Conservation (phyloP, 2,329 filamentous ascomycete genomes). For the Fusarium falciforme region DNA sequence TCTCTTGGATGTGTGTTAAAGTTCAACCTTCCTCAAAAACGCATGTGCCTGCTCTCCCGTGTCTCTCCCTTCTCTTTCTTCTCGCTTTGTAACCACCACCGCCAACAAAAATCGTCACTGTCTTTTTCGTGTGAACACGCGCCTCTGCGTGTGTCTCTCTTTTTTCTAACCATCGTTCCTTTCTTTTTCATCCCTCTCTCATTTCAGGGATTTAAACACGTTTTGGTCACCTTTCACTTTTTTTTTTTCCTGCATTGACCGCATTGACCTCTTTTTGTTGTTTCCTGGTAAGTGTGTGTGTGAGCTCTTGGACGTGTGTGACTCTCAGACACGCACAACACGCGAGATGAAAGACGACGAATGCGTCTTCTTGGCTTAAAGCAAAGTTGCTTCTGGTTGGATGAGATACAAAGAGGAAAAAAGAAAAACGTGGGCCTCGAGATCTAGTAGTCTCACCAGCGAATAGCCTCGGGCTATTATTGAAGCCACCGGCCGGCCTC, state of each 20-base stretch:
- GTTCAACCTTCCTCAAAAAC: conserved; percentile 28
- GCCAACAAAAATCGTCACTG: conserved; percentile 23
- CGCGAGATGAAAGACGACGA: conserved; percentile 5
- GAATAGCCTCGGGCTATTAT: neutral
- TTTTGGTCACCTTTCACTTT: conserved; percentile 2
- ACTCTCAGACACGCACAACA: conserved; percentile 15
- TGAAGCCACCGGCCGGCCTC: neutral
- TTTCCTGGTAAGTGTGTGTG: conserved; percentile 24
- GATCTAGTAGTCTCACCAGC: conserved; percentile 17
- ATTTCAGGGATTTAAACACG: conserved; percentile 10
- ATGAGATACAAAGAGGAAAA: neutral
- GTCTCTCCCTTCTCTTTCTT: conserved; percentile 7
- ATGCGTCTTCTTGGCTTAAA: conserved; percentile 1
- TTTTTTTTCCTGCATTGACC: neutral
- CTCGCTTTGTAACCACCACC: conserved; percentile 5
- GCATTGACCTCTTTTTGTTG: conserved; percentile 4
- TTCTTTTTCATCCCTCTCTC: conserved; percentile 23
- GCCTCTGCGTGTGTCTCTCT: conserved; percentile 37
- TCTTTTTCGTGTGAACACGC: conserved; percentile 43
- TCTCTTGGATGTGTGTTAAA: neutral
- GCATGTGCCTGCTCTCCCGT: conserved; percentile 18
- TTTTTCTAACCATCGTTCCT: conserved; percentile 26
- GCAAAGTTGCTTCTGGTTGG: conserved; percentile 7
- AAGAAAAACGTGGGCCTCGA: neutral
- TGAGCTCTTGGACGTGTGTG: neutral